These are phyloP conservation scores for Lactarius vividus DNA, from an alignment of 768 basidiomycete species.

Conservation along the genomic window DNA sequence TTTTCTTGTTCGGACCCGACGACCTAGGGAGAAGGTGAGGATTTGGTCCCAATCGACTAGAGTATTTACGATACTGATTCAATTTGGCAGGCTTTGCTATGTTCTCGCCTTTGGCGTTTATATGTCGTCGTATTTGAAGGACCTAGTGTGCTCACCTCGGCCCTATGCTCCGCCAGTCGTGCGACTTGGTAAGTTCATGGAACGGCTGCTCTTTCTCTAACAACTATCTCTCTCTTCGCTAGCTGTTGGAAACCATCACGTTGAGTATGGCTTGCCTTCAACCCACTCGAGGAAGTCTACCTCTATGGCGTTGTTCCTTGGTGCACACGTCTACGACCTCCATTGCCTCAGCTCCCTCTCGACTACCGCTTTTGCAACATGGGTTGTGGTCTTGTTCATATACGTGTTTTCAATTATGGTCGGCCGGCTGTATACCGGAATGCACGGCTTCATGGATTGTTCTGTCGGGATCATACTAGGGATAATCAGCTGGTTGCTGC, in stretches of 20 bases:
- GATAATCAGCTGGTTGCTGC: constrained; percentile 44
- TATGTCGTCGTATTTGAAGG: constrained; percentile 83
- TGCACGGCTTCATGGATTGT: constrained; percentile 86
- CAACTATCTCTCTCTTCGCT: neutral
- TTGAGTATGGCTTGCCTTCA: constrained; percentile 95
- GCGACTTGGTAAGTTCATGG: constrained; percentile 65
- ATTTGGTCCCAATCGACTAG: neutral
- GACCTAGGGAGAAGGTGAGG: constrained; percentile 71
- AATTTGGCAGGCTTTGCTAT: constrained; percentile 52
- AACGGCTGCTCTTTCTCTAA: neutral
- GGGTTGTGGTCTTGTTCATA: constrained; percentile 43
- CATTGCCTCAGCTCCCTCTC: constrained; percentile 46
- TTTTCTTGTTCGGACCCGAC: constrained; percentile 85
- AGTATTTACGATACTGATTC: constrained; percentile 17
- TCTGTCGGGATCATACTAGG: constrained; percentile 52
- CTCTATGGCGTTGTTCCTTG: constrained; percentile 84
- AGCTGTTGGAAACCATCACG: constrained; percentile 78
- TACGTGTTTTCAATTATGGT: constrained; percentile 75
- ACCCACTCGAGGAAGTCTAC: constrained; percentile 92
- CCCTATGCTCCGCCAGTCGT: constrained; percentile 90
- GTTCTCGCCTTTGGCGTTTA: constrained; percentile 82
- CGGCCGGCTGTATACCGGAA: constrained; percentile 80
- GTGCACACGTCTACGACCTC: constrained; percentile 52
- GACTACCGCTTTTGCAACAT: constrained; percentile 40
- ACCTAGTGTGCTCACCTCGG: constrained; percentile 84